These are phyloP conservation scores for Mycena sanguinolenta DNA, from an alignment of 768 basidiomycete species.

Conservation along the genomic window DNA sequence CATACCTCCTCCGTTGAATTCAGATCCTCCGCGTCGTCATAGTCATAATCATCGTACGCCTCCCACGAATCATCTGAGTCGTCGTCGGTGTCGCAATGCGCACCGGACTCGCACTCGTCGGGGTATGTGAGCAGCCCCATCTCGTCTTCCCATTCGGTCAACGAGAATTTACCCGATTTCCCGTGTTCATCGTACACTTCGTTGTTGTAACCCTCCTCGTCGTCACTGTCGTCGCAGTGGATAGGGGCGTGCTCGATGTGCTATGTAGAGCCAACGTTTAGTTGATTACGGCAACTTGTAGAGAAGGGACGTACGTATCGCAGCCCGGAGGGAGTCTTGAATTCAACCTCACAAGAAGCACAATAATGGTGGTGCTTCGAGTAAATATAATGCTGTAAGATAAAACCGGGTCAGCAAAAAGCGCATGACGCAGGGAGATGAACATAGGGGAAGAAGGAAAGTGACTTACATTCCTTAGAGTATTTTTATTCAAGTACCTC, in stretches of 20 bases:
- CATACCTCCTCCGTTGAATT: not conserved
- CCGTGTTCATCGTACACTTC: not conserved
- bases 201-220: conserved; percentile 20
- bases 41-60: conserved; percentile 39
- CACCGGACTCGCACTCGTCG: conserved; percentile 39
- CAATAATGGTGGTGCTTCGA: conserved; percentile 43
- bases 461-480: conserved; percentile 36
- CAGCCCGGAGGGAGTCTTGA: conserved; percentile 35
- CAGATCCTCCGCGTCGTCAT: conserved; percentile 37
- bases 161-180: not conserved
- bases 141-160: conserved; percentile 38
- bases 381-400: conserved; percentile 36
- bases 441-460: not conserved
- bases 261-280: conserved; percentile 11
- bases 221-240: conserved; percentile 41
- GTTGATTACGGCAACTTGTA: not conserved
- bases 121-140: conserved; percentile 42
- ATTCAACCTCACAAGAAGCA: conserved; percentile 38
- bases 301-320: conserved; percentile 30
- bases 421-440: not conserved
- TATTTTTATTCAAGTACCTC: conserved; percentile 39
- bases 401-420: not conserved
- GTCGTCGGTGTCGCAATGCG: conserved; percentile 44
- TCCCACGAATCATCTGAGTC: conserved; percentile 44
- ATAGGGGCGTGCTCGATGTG: conserved; percentile 37